Conservation (phyloP, 179 eudicot genomes). For the Vitellaria paradoxa region DNA sequence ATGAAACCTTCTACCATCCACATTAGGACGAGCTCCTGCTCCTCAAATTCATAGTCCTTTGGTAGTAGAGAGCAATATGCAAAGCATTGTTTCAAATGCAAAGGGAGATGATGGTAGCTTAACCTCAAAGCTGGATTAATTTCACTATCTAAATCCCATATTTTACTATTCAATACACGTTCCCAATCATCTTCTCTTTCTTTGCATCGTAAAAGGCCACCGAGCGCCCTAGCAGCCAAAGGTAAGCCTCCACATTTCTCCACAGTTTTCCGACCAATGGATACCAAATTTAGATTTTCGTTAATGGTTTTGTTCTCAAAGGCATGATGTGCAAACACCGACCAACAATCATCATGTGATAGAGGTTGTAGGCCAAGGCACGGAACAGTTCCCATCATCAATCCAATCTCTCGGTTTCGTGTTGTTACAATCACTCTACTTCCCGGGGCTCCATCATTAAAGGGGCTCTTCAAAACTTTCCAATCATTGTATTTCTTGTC, state of each 20-base stretch:
- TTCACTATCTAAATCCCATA: too few relatives aligned
- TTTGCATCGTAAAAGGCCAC: too few relatives aligned
- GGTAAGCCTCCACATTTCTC: constrained; percentile 24
- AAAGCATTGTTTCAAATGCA: too few relatives aligned
- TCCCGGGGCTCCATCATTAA: constrained; percentile 3
- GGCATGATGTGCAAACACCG: constrained; percentile 17
- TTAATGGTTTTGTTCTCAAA: neutral
- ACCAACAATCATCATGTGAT: constrained; percentile 21
- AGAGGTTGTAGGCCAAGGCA: neutral
- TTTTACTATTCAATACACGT: too few relatives aligned
- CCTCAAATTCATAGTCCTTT: too few relatives aligned
- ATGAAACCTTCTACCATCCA: too few relatives aligned
- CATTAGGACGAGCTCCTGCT: too few relatives aligned
- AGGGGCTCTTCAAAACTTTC: neutral
- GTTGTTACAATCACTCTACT: constrained; percentile 28
- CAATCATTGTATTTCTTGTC: constrained; percentile 8
- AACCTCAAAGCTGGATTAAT: too few relatives aligned
- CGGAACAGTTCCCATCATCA: neutral
- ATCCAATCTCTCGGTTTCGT: constrained; percentile 2
- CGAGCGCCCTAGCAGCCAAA: constrained; percentile 3
- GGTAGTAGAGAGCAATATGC: too few relatives aligned
- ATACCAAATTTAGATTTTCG: neutral
- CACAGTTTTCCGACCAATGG: constrained; percentile 17
- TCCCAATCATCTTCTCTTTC: too few relatives aligned
- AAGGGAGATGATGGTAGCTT: too few relatives aligned